Percentiles rank a stretch among this genome's conserved stretches.
Conservation (phyloP, 768 basidiomycete species). For the Termitomyces sp. region DNA sequence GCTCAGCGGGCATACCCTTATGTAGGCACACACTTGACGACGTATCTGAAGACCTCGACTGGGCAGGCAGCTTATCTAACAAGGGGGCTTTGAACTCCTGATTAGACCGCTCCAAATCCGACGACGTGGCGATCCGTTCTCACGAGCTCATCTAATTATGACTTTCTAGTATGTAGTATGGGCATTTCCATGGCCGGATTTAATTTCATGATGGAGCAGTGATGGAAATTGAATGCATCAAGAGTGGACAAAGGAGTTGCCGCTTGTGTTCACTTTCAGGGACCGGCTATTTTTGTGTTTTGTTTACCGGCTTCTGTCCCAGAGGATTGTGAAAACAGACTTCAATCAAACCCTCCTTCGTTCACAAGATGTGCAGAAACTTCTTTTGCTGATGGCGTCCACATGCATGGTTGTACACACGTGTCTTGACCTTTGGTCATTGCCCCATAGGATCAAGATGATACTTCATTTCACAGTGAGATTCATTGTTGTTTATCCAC, state of each 20-base stretch:
- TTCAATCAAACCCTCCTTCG: not conserved
- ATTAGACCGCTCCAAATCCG: not conserved
- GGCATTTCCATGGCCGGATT: not conserved
- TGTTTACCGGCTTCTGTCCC: not conserved
- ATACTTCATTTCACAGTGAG: too few species aligned
- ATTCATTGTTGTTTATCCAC: too few species aligned
- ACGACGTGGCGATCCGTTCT: not conserved
- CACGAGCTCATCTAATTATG: not conserved
- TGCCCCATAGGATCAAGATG: not conserved
- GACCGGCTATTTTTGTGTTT: not conserved
- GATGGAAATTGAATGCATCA: not conserved
- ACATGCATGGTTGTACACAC: not conserved
- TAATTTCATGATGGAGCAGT: not conserved
- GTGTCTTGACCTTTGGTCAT: not conserved
- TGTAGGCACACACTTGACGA: not conserved
- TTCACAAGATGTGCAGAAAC: too few species aligned
- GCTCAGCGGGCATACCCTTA: slow-evolving; percentile 50
- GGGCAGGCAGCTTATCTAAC: not conserved
- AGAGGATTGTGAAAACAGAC: not conserved
- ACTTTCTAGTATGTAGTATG: not conserved
- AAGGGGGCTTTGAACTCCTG: not conserved
- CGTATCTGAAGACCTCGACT: not conserved
- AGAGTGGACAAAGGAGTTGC: not conserved
- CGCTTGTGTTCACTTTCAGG: too few species aligned
- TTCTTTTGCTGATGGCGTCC: too few species aligned